phyloP scores from a whole-genome alignment of 2,329 filamentous ascomycete genomes.

The Colletotrichum sidae region DNA sequence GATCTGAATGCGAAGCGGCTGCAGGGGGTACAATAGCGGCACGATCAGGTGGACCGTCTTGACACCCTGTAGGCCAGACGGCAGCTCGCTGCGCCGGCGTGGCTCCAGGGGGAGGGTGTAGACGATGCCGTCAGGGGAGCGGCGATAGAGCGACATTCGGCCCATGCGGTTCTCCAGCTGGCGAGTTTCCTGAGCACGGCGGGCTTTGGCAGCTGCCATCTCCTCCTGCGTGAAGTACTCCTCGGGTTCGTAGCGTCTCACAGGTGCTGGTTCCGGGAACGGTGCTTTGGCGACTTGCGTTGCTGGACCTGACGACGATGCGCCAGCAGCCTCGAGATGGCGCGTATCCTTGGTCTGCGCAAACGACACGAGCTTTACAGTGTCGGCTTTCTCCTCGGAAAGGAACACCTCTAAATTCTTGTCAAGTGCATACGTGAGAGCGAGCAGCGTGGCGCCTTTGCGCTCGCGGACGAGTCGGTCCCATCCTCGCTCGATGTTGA shows the following conservation, averaged over 20 bases:
- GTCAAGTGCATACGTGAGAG: conserved; percentile 77
- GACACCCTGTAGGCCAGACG: conserved; percentile 69
- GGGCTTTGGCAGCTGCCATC: conserved; percentile 70
- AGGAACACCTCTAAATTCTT: conserved; percentile 77
- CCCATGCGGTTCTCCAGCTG: conserved; percentile 83
- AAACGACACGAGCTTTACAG: conserved; percentile 74
- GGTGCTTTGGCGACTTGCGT: conserved; percentile 7
- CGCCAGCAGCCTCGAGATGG: conserved; percentile 48
- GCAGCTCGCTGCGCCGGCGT: conserved; percentile 69
- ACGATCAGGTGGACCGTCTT: conserved; percentile 76
- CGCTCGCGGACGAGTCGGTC: conserved; percentile 70
- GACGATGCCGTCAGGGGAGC: conserved; percentile 75
- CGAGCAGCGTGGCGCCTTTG: conserved; percentile 69
- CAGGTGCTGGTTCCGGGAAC: conserved; percentile 22
- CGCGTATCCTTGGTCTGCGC: conserved; percentile 65
- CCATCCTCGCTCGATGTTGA: conserved; percentile 83
- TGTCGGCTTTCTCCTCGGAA: conserved; percentile 77
- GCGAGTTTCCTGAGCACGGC: conserved; percentile 73
- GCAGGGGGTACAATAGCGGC: conserved; percentile 77
- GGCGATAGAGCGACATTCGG: conserved; percentile 73
- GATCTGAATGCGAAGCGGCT: conserved; percentile 73
- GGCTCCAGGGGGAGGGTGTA: conserved; percentile 80
- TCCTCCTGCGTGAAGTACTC: conserved; percentile 69
- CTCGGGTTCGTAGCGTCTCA: conserved; percentile 53
- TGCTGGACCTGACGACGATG: conserved; percentile 1